phyloP scores from a whole-genome alignment of 2,329 filamentous ascomycete species.

The Botryosphaeria dothidea region DNA sequence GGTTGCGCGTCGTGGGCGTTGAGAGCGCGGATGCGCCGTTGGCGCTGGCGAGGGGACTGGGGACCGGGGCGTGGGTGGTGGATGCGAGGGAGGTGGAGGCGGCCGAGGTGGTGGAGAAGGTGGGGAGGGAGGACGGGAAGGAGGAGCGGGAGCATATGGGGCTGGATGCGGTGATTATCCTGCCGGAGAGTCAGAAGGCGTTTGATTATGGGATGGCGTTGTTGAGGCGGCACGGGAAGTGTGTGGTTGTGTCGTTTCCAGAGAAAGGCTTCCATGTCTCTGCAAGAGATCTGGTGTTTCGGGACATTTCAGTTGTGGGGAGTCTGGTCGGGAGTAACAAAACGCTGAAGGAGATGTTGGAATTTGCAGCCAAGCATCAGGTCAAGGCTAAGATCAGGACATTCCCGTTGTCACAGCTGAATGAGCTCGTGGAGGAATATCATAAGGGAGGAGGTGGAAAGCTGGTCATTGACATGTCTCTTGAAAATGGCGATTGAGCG shows the following conservation, averaged over 20 bases:
- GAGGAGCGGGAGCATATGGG: constrained; percentile 43
- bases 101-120: constrained; percentile 21
- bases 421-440: constrained; percentile 47
- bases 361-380: constrained; percentile 39
- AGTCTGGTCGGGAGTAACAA: constrained; percentile 46
- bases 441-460: constrained; percentile 48
- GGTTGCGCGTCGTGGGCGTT: constrained; percentile 38
- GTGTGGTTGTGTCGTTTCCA: constrained; percentile 50
- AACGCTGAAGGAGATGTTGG: constrained; percentile 41
- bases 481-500: neutral
- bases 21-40: constrained; percentile 41
- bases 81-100: constrained; percentile 40
- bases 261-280: constrained; percentile 46
- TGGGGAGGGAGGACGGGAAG: constrained; percentile 41
- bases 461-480: constrained; percentile 45
- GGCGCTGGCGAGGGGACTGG: constrained; percentile 35
- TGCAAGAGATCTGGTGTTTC: constrained; percentile 45
- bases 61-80: constrained; percentile 37
- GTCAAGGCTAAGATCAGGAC: constrained; percentile 38
- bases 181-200: constrained; percentile 49
- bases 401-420: constrained; percentile 38
- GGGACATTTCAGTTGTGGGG: constrained; percentile 46
- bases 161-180: constrained; percentile 48
- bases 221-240: constrained; percentile 47
- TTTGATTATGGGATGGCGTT: constrained; percentile 51